A percentile compares a stretch with the other conserved stretches of the same genome.
These are phyloP conservation scores for Phytopythium montanum DNA, from an alignment of 352 stramenopile genomes.

Conservation along the genomic window DNA sequence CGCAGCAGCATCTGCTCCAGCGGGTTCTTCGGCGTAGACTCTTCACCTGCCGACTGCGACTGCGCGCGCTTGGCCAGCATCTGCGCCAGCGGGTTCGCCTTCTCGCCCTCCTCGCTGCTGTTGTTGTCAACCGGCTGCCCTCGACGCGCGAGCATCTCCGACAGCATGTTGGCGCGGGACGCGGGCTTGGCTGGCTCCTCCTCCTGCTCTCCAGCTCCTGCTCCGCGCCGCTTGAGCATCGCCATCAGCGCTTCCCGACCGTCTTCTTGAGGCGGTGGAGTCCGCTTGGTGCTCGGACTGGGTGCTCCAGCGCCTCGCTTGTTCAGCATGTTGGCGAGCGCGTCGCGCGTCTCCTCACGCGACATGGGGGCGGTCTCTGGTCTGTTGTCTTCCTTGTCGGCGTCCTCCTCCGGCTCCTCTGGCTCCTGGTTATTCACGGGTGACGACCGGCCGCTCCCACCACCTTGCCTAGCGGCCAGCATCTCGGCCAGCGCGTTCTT, in stretches of 20 bases:
- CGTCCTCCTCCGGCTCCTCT: conserved; percentile 20
- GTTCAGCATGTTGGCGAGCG: conserved; percentile 12
- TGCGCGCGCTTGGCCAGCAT: conserved; percentile 30
- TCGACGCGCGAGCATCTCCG: conserved; percentile 33
- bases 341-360: conserved; percentile 1
- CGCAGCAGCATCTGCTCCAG: conserved; percentile 19
- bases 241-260: conserved; percentile 18
- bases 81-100: conserved; percentile 29
- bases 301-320: conserved; percentile 13
- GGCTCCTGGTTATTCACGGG: conserved; percentile 14
- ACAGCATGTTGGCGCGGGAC: conserved; percentile 23
- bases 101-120: conserved; percentile 8
- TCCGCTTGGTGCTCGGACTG: conserved; percentile 1
- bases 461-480: conserved; percentile 10
- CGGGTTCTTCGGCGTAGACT: conserved; percentile 15
- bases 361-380: not conserved
- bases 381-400: conserved; percentile 3
- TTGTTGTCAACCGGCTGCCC: conserved; percentile 9
- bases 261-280: conserved; percentile 6
- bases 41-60: conserved; percentile 6
- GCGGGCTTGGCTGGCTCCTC: conserved; percentile 9
- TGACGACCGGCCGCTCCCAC: not conserved
- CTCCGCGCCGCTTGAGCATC: conserved; percentile 27
- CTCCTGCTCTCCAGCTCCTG: conserved; percentile 14
- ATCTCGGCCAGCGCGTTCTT: conserved; percentile 21